Evolutionary conservation across 176 grass and related monocot species (phyloP), one percentile per base, ranked within the genome.

Genomic region (Puccinellia tenuiflora): DNA sequence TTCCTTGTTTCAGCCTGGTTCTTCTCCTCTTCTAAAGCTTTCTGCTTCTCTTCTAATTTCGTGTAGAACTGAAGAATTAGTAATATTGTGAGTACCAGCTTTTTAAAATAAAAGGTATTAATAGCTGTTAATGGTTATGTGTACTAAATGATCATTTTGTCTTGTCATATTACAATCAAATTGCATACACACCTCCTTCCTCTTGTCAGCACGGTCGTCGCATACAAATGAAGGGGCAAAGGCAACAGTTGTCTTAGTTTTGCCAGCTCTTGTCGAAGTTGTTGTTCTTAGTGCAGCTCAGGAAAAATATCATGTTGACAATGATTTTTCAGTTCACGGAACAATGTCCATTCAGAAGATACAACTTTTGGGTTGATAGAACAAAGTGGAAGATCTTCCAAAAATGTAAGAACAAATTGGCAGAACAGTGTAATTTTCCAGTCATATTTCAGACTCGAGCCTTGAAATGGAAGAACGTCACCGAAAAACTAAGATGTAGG

Each of bases 21-120:
- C 43, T 85, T 94, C 79, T 94, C 92, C 67, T 79, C 90, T 81
- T 94, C 92, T 64, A 94, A 76, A 78, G 92, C 90, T 53, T 94
- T 88, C 22, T 92, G 85, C 62, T 94, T 94, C 83, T 94, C 92
- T 85, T 90, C 92, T 88, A 94, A 81, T 87, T 94, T 92, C 73
- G 92, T 92, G 75, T 94, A 94, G 47, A 92, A 94, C 92, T 94
- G 87, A 74, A 74, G 21, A 88, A 90, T 82, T 6, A 50, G 76
- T 7, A 68, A 61, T 54, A 83, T 4, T 78, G 13, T 83, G 9
- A 86, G 45, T 65, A 83, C 13, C 55, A 80, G 57, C 8, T 13
- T 57, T 66, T 30, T 21, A 31, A 20, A 40, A 83, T 47, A 8
- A 34, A 81, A 25, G 25, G 7, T 45, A 25, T 26, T 61, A 30